phyloP scores from a whole-genome alignment of 148 eudicot species.

The Polygonum maritimum region DNA sequence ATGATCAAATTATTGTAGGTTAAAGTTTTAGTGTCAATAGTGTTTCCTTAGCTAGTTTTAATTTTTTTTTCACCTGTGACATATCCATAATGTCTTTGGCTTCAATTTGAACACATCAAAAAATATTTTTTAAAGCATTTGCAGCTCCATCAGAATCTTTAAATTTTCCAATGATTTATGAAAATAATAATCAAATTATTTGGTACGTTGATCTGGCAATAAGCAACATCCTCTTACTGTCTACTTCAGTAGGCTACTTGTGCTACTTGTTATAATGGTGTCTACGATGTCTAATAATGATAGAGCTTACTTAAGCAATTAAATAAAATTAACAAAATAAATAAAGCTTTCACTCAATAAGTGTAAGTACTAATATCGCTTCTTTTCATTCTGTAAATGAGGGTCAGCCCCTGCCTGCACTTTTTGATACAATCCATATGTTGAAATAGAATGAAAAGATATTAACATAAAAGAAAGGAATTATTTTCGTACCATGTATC shows the following conservation, averaged over 20 bases:
- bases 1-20: not conserved
- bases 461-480: not conserved
- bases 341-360: not conserved
- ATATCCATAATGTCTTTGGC: not conserved
- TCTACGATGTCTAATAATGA: not conserved
- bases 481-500: not conserved
- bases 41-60: not conserved
- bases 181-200: not conserved
- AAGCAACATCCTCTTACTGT: not conserved
- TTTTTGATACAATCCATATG: not conserved
- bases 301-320: not conserved
- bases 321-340: not conserved
- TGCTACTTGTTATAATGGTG: not conserved
- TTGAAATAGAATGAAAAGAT: not conserved
- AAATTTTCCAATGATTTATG: not conserved
- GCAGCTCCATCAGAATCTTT: slow-evolving; percentile 1
- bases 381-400: not conserved
- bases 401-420: not conserved
- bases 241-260: not conserved
- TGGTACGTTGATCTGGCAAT: not conserved
- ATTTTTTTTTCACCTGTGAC: not conserved
- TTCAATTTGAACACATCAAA: not conserved
- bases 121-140: not conserved
- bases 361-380: not conserved
- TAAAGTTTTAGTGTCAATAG: not conserved